phyloP scores from a whole-genome alignment of 2,329 filamentous ascomycete species.

The Myotisia sp. region DNA sequence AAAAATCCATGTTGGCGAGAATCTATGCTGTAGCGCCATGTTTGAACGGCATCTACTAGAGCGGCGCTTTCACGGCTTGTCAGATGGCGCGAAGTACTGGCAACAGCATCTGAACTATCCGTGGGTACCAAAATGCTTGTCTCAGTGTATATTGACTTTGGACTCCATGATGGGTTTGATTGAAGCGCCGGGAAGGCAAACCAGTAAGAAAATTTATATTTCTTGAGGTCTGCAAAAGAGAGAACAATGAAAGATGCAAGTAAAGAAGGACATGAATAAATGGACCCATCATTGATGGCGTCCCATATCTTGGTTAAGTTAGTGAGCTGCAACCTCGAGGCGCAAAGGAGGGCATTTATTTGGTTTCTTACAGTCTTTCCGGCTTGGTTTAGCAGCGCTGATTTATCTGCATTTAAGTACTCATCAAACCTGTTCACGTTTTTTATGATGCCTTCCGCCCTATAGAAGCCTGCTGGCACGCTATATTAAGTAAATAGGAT shows the following conservation, averaged over 20 bases:
- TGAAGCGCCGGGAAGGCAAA: conserved; percentile 91
- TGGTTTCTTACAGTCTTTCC: conserved; percentile 57
- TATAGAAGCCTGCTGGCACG: conserved; percentile 54
- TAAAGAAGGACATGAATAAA: conserved; percentile 86
- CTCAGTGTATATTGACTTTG: conserved; percentile 4
- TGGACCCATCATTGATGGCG: conserved; percentile 88
- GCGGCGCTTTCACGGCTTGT: conserved; percentile 56
- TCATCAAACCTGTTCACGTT: conserved; percentile 95
- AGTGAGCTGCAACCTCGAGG: background rate
- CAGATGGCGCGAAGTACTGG: conserved; percentile 30
- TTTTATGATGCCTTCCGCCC: conserved; percentile 84
- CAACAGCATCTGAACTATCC: conserved; percentile 13
- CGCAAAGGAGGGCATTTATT: background rate
- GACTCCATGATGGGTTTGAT: conserved; percentile 70
- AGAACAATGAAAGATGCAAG: conserved; percentile 79
- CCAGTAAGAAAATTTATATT: conserved; percentile 96
- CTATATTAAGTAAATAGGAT: conserved; percentile 27
- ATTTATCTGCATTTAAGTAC: conserved; percentile 72
- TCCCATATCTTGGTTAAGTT: conserved; percentile 69
- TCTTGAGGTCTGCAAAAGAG: conserved; percentile 91
- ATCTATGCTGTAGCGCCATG: conserved; percentile 74
- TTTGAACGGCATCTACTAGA: conserved; percentile 69
- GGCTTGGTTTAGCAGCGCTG: conserved; percentile 60
- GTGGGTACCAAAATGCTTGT: conserved; percentile 4
- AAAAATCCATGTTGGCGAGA: conserved; percentile 86